Evolutionary conservation across 257 asterid genomes (phyloP).

Genomic region (Ajuga chamaepitys): DNA sequence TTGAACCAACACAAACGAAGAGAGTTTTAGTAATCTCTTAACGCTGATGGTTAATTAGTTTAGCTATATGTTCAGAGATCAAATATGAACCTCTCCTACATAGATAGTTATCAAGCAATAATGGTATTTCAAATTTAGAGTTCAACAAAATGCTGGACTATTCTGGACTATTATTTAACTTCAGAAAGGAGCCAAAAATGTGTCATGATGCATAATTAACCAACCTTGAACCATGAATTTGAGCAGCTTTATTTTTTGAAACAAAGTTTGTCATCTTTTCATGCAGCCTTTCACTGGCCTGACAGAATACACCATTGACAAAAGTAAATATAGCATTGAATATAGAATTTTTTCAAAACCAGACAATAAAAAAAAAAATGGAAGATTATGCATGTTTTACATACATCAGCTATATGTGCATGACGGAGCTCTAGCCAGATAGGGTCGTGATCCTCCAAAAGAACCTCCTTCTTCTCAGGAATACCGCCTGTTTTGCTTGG

Average conservation of each 20-base stretch:
- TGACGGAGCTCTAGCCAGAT: constrained; percentile 99
- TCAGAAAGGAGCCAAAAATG: constrained; percentile 15
- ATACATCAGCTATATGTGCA: constrained; percentile 97
- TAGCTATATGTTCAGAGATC: not conserved
- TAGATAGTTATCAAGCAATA: not conserved
- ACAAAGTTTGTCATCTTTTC: constrained; percentile 96
- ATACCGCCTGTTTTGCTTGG: constrained; percentile 69
- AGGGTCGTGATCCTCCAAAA: constrained; percentile 98
- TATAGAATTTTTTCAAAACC: constrained; percentile 1
- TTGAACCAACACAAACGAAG: not conserved
- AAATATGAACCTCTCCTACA: not conserved
- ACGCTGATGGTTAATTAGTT: not conserved
- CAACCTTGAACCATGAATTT: constrained; percentile 94
- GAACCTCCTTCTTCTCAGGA: constrained; percentile 95
- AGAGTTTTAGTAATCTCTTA: not conserved
- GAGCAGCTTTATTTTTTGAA: constrained; percentile 94
- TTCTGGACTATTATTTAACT: too few relatives aligned
- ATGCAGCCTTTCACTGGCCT: constrained; percentile 93
- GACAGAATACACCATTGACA: constrained; percentile 29
- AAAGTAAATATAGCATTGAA: constrained; percentile 5
- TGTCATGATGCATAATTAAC: constrained; percentile 17
- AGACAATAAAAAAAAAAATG: constrained; percentile 1
- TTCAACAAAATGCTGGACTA: not conserved
- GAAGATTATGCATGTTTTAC: constrained; percentile 21
- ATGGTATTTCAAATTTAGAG: not conserved